These are phyloP conservation scores for Verticillium albo-atrum DNA, from an alignment of 2,329 filamentous ascomycete species.

Conservation along the genomic window DNA sequence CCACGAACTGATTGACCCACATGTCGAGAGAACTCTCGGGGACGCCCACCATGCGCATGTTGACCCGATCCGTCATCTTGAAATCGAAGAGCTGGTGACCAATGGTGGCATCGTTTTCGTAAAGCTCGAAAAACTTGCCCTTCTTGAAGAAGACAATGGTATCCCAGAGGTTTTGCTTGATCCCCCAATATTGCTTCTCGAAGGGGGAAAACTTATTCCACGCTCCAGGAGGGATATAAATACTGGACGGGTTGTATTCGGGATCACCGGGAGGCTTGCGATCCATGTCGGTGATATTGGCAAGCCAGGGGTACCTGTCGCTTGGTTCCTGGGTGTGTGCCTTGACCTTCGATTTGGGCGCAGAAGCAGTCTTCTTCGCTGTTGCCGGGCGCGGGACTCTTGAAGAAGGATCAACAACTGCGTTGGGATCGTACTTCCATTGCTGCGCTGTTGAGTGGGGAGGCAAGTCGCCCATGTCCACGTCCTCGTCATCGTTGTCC, in stretches of 20 bases:
- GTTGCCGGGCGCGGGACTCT: conserved; percentile 9
- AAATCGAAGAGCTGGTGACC: conserved; percentile 96
- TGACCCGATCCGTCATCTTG: conserved; percentile 95
- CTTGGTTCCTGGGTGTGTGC: conserved; percentile 80
- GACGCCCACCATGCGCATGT: conserved; percentile 99
- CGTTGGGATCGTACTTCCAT: conserved; percentile 65
- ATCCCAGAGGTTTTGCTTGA: conserved; percentile 97
- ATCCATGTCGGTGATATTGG: conserved; percentile 79
- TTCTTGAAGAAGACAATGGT: conserved; percentile 99
- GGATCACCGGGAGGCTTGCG: conserved; percentile 72
- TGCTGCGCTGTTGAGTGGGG: conserved; percentile 72
- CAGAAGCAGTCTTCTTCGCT: conserved; percentile 6
- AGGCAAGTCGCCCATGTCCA: conserved; percentile 50
- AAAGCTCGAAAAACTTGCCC: conserved; percentile 98
- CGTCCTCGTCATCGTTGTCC: conserved; percentile 48
- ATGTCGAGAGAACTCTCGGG: conserved; percentile 92
- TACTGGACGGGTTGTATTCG: conserved; percentile 84
- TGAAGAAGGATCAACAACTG: conserved; percentile 26
- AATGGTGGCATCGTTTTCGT: conserved; percentile 95
- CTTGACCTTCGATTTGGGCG: conserved; percentile 51
- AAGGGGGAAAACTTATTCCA: conserved; percentile 87
- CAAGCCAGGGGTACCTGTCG: conserved; percentile 85
- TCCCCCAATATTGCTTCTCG: conserved; percentile 98
- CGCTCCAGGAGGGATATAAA: conserved; percentile 81
- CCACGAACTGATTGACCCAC: conserved; percentile 98